phyloP scores from a whole-genome alignment of 192 early-diverging fungal genomes.

The Chytriomyces sp. region DNA sequence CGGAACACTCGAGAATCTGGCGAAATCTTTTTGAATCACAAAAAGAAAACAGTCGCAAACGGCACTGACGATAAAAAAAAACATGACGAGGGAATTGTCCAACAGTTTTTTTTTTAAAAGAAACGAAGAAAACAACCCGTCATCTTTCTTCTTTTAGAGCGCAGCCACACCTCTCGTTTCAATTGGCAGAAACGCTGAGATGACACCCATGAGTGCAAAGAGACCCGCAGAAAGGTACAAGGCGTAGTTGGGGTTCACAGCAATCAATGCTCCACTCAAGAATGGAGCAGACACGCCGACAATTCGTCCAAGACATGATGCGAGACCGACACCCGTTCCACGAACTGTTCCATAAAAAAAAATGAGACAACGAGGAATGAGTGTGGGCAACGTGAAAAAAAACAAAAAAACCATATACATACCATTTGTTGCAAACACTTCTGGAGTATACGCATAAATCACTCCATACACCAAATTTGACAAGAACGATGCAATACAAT shows the following conservation, averaged over 20 bases:
- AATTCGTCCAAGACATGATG: conserved; percentile 76
- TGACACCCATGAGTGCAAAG: conserved; percentile 62
- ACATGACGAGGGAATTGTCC: too few relatives aligned
- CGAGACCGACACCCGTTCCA: conserved; percentile 79
- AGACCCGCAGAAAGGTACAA: conserved; percentile 69
- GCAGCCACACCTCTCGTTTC: conserved; percentile 57
- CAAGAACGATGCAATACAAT: conserved; percentile 72
- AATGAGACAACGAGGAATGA: too few relatives aligned
- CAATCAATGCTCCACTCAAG: conserved; percentile 68
- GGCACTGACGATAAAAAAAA: too few relatives aligned
- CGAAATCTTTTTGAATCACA: too few relatives aligned
- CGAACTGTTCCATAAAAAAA: conserved; percentile 44
- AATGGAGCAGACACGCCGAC: conserved; percentile 78
- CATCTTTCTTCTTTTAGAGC: not conserved
- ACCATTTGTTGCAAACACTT: conserved; percentile 66
- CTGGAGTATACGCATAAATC: conserved; percentile 87
- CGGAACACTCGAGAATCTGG: too few relatives aligned
- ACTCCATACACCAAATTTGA: conserved; percentile 71
- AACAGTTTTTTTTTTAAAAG: too few relatives aligned
- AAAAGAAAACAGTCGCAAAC: too few relatives aligned
- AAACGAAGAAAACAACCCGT: too few relatives aligned
- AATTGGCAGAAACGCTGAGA: conserved; percentile 73
- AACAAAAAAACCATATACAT: too few relatives aligned
- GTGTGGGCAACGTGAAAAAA: too few relatives aligned
- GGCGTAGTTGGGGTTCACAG: conserved; percentile 62